Conservation (phyloP, 2,329 filamentous ascomycete species). For the Calonectria montana region DNA sequence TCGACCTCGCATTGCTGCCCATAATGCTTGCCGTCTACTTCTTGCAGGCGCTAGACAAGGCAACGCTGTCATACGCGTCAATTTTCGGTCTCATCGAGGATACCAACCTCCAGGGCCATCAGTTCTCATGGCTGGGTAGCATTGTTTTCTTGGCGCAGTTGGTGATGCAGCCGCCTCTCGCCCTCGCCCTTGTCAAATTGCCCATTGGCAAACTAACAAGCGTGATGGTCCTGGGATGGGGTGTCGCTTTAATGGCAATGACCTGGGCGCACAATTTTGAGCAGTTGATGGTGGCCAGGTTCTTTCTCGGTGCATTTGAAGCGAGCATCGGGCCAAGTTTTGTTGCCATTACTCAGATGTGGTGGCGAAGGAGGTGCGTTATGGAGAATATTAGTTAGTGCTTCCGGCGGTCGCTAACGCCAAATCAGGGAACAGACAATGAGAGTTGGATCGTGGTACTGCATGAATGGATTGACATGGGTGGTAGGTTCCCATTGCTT, state of each 20-base stretch:
- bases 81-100: conserved; percentile 72
- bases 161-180: conserved; percentile 66
- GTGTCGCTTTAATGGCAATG: conserved; percentile 62
- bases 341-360: conserved; percentile 70
- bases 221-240: conserved; percentile 68
- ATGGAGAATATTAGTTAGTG: neutral
- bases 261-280: conserved; percentile 62
- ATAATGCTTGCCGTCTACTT: conserved; percentile 71
- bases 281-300: conserved; percentile 61
- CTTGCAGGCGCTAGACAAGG: conserved; percentile 72
- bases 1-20: conserved; percentile 54
- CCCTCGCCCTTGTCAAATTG: conserved; percentile 68
- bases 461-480: conserved; percentile 69
- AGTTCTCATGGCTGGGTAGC: conserved; percentile 71
- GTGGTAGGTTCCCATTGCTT: conserved; percentile 50
- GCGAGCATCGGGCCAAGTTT: conserved; percentile 61
- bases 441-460: conserved; percentile 68
- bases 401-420: conserved; percentile 15
- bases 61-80: conserved; percentile 70
- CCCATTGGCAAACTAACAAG: conserved; percentile 71
- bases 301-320: conserved; percentile 70
- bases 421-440: conserved; percentile 63
- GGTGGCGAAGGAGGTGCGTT: conserved; percentile 64
- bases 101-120: conserved; percentile 64
- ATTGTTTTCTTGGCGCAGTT: conserved; percentile 71